These are phyloP conservation scores for Stephanocyclus meneghinianus DNA, from an alignment of 352 stramenopile species.

Conservation along the genomic window DNA sequence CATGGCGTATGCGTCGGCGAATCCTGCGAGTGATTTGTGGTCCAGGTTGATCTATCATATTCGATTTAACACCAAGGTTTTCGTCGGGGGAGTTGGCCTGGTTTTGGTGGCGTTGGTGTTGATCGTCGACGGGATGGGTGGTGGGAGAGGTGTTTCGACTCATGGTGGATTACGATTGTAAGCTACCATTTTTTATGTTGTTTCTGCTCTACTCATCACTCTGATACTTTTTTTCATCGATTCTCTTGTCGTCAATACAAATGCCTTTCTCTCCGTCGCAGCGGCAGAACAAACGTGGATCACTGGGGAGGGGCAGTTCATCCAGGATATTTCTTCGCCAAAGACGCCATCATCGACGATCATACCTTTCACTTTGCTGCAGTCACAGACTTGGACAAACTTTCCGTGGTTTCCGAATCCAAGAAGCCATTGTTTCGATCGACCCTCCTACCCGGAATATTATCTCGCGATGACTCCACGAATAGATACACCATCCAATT, in stretches of 20 bases:
- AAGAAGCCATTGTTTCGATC: slow-evolving; percentile 90
- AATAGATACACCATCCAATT: slow-evolving; percentile 69
- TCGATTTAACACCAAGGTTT: slow-evolving; percentile 43
- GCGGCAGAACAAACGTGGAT: slow-evolving; percentile 19
- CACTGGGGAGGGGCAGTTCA: slow-evolving; percentile 61
- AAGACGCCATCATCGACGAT: slow-evolving; percentile 54
- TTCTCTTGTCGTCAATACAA: not conserved
- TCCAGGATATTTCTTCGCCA: slow-evolving; percentile 67
- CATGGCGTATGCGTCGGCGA: slow-evolving; percentile 37
- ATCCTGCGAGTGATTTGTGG: slow-evolving; percentile 2
- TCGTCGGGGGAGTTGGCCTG: slow-evolving; percentile 27
- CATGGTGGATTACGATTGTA: slow-evolving; percentile 23
- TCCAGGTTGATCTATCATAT: slow-evolving; percentile 39
- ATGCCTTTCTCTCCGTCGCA: slow-evolving; percentile 5
- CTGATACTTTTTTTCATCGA: not conserved
- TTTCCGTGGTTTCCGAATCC: slow-evolving; percentile 86
- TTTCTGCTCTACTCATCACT: not conserved
- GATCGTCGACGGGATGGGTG: slow-evolving; percentile 20
- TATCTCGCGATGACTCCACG: slow-evolving; percentile 82
- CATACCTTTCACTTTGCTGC: slow-evolving; percentile 85
- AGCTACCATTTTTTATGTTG: not conserved
- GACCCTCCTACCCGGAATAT: slow-evolving; percentile 88
- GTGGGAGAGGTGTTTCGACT: not conserved
- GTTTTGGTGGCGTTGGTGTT: slow-evolving; percentile 35
- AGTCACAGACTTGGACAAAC: slow-evolving; percentile 95